A percentile compares a stretch with the other conserved stretches of the same genome.
Evolutionary conservation across 345 rosid species (phyloP).

Genomic region (Murraya koenigii): DNA sequence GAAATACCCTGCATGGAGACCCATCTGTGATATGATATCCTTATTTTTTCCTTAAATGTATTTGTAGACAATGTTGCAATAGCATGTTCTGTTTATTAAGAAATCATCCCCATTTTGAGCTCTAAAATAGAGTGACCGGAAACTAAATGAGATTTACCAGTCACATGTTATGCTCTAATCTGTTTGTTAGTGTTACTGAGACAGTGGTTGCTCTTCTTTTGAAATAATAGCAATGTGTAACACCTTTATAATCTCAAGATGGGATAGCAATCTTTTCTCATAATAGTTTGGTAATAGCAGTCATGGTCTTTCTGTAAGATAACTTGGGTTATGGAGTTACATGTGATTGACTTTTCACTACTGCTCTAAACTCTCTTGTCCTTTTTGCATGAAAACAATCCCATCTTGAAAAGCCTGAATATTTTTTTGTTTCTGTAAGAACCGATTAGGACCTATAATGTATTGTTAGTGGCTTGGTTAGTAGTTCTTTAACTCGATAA

Average conservation of each 20-base stretch:
- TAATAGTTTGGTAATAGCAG: not conserved
- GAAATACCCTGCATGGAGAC: not conserved
- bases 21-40: not conserved
- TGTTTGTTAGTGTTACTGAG: not conserved
- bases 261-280: not conserved
- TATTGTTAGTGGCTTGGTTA: not conserved
- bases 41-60: not conserved
- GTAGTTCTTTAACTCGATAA: not conserved
- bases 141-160: not conserved
- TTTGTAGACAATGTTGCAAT: not conserved
- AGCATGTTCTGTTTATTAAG: not conserved
- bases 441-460: not conserved
- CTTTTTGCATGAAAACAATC: not conserved
- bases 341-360: not conserved
- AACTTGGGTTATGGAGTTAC: not conserved
- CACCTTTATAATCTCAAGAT: not conserved
- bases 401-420: not conserved
- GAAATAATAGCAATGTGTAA: not conserved
- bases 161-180: not conserved
- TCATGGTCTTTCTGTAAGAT: not conserved
- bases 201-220: not conserved
- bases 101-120: not conserved
- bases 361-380: not conserved
- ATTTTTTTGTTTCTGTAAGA: not conserved
- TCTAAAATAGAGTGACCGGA: not conserved